phyloP scores from a whole-genome alignment of 768 basidiomycete species.

The Cyathus striatus region DNA sequence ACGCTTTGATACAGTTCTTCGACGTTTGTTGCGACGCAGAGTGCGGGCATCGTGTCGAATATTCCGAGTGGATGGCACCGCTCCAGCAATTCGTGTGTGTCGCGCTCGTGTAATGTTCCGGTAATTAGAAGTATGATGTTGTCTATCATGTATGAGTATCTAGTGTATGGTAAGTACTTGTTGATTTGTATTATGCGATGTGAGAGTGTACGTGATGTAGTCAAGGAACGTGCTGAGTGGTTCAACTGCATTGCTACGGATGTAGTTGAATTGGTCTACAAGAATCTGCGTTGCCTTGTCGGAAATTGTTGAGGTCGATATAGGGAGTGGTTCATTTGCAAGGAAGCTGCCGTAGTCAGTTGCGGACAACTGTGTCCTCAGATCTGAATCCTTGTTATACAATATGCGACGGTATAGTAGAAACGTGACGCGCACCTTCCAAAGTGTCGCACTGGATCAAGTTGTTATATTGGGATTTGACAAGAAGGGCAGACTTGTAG shows the following conservation, averaged over 20 bases:
- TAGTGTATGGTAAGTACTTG: too few relatives aligned
- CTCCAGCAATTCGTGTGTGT: constrained; percentile 93
- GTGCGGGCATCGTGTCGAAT: constrained; percentile 97
- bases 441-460: constrained; percentile 95
- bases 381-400: too few relatives aligned
- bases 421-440: constrained; percentile 70
- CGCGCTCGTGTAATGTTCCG: constrained; percentile 93
- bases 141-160: constrained; percentile 99
- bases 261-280: constrained; percentile 95
- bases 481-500: constrained; percentile 90
- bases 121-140: constrained; percentile 97
- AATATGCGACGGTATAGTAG: too few relatives aligned
- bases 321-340: constrained; percentile 89
- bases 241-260: constrained; percentile 86
- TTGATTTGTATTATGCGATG: too few relatives aligned
- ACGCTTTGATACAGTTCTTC: constrained; percentile 97
- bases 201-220: constrained; percentile 91
- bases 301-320: constrained; percentile 92
- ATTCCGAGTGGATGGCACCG: constrained; percentile 96
- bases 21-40: constrained; percentile 98
- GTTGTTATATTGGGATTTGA: constrained; percentile 86
- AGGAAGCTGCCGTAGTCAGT: constrained; percentile 99
- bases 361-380: constrained; percentile 90
- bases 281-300: constrained; percentile 94
- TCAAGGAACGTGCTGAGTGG: constrained; percentile 92